Evolutionary conservation across 1,139 yeast genomes (phyloP), one percentile per base, ranked within the genome.

Genomic region (Suhomyces yuchorum): DNA sequence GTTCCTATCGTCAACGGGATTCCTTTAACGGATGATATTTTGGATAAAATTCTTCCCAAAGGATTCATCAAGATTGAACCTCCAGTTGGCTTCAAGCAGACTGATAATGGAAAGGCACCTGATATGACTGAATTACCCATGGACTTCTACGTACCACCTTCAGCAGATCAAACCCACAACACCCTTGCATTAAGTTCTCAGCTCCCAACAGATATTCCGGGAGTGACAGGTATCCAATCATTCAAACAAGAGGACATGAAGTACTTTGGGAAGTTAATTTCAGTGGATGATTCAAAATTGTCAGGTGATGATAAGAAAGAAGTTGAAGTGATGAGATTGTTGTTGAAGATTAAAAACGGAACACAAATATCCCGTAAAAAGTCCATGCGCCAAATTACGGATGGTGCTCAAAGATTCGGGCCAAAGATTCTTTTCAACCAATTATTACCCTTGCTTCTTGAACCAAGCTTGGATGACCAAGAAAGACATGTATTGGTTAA

Each of bases 401-500:
- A 84, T 44, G 77, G 78, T 54, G 86, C 95, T 0, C 68, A 74
- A 8, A 68, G 68, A 12, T 81, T 84, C 57, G 97, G 97, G 0
- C 85, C 97, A 1, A 78, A 81, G 44, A 63, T 82, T 0, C 63
- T 91, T 18, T 85, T 92, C 58, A 80, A 81, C 49, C 85, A 82
- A 52, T 75, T 89, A 7, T 70, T 92, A 14, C 96, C 97, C 0
- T 66, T 92, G 15, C 67, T 92, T 34, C 71, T 87, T 61, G 97
- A 90, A 54, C 84, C 84, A 20, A 68, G 80, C 8, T 68, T 91
- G 36, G 95, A 86, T 55, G 95, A 88, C 46, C 91, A 85, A 56
- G 97, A 92, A 62, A 75, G 96, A 26, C 96, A 91, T 66, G 65
- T 89, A 14, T 70, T 92, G 49, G 87, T 90, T 11, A 92, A 91